phyloP scores from a whole-genome alignment of 2,329 filamentous ascomycete species.

The Nemania serpens region DNA sequence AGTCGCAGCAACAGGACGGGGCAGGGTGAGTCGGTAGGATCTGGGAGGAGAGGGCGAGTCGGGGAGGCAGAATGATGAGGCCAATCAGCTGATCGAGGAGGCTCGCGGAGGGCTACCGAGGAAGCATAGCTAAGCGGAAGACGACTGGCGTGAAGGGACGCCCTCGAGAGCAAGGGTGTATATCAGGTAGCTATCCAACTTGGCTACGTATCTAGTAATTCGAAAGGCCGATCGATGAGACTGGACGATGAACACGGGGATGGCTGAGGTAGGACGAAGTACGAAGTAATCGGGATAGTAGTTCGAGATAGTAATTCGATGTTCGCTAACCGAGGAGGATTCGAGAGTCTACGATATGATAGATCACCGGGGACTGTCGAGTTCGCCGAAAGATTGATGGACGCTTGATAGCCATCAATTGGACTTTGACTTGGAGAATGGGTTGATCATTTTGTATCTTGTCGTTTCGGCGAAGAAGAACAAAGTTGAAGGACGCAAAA shows the following conservation, averaged over 20 bases:
- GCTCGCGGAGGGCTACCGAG: conserved; percentile 48
- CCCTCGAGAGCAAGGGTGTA: conserved; percentile 5
- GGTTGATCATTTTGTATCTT: background rate
- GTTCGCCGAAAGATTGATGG: too few species aligned
- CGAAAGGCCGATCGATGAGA: too few species aligned
- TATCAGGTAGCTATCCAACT: background rate
- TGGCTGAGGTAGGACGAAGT: too few species aligned
- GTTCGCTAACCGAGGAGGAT: conserved; percentile 1
- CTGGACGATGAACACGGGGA: too few species aligned
- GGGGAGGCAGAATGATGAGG: conserved; percentile 39
- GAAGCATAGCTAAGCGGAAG: conserved; percentile 52
- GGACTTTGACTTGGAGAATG: background rate
- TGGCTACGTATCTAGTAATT: too few species aligned
- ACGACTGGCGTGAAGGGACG: conserved; percentile 2
- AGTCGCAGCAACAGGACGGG: conserved; percentile 10
- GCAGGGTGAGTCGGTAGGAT: conserved; percentile 14
- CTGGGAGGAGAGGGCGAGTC: too few species aligned
- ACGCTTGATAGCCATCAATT: background rate
- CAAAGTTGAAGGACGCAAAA: too few species aligned
- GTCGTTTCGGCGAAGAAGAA: background rate
- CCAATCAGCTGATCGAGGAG: conserved; percentile 45
- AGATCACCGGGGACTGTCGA: background rate
- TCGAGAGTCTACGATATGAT: background rate
- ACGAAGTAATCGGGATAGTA: too few species aligned
- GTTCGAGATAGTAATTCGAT: background rate